Base-by-base conservation (phyloP, 2,329 filamentous ascomycete genomes). In the Botrytis porri region DNA sequence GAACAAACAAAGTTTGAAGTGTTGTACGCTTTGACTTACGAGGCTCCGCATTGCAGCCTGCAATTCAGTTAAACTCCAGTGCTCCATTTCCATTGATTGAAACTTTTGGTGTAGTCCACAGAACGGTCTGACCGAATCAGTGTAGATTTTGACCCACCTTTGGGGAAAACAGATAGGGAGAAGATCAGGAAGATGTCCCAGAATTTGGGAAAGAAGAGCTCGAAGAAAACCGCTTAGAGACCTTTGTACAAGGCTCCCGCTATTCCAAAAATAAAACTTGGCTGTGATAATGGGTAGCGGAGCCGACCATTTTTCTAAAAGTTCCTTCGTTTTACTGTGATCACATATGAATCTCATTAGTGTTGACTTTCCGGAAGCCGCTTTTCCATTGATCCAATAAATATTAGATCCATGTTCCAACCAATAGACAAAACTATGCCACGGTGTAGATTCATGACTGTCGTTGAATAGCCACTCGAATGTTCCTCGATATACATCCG, bases 251-350 rank as follows among this genome's bases (percentile, higher is more conserved):
- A n/a, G 1, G 0, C 81, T 82, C 6, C 82, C 83, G 29, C 81
- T 82, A 3, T 81, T 83, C 84, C 84, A 86, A 73, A 86, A 85
- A 74, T 84, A 86, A 77, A 83, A 86, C 0, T 80, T 81, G 0
- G 83, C 83, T 0, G 80, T 81, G 3, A 78, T 48, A 0, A 76
- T 2, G 1, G 54, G 41, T 1, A 22, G 18, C 8, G 29, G 20
- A 0, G 45, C 75, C 0, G 81, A 77, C 83, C 82, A 84, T 1
- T 48, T 25, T 0, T 69, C 14, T 71, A 74, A 12, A 80, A 74
- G 22, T 5, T n/a, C 1, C 0, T 10, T 45, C 5, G 71, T 74
- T 8, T 14, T 48, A 22, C 20, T 3, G 32, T 73, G 18, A 9
- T 67, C 62, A 32, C 14, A 73, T 0, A 78, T 66, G 57, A 74